Evolutionary conservation across 495 filamentous ascomycete genomes (phyloP), one percentile per base, ranked within the genome.

Genomic region (Aspergillus nanangensis): DNA sequence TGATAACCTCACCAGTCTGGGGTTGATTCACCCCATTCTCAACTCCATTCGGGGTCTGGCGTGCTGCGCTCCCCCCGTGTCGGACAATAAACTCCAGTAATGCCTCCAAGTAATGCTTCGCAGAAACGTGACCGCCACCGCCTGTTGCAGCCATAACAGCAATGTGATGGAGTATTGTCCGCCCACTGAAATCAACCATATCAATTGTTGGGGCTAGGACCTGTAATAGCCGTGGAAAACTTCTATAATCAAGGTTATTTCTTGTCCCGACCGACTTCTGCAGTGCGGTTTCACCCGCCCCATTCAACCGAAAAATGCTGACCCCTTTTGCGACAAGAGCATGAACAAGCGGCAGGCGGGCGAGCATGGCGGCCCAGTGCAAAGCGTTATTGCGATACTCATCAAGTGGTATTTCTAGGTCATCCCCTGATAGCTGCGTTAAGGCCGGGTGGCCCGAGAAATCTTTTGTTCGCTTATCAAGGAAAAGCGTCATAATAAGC

Each of bases 301-400:
- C 77, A 53, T 98, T 98, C 4, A 93, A 81, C 20, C 94, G 83
- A 51, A 78, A 87, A 23, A 96, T 91, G 56, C 78, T 92, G 0
- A 90, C 89, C 3, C 93, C 93, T 35, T 81, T 83, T 5, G 79
- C 72, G 50, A 98, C 85, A 0, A 98, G 74, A 2, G 88, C 81
- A 43, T 86, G 77, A 29, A 96, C 65, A 5, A 96, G 73, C 8
- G 85, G 77, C 58, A 92, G 80, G 17, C 88, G 84, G n/a, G 87
- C 88, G 37, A 97, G 75, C 31, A 92, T 95, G 8, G 93, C 90
- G n/a, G 92, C 93, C 93, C 93, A 98, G 57, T 96, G 92, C 23
- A 98, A 72, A 18, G 93, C 88, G 44, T 87, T 96, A 61, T 95
- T 90, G 18, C 82, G 81, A 43, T 86, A 87, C 4, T 80, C 71